Evolutionary conservation across 2,329 filamentous ascomycete species (phyloP).

Genomic region (Cryphonectria parasitica): DNA sequence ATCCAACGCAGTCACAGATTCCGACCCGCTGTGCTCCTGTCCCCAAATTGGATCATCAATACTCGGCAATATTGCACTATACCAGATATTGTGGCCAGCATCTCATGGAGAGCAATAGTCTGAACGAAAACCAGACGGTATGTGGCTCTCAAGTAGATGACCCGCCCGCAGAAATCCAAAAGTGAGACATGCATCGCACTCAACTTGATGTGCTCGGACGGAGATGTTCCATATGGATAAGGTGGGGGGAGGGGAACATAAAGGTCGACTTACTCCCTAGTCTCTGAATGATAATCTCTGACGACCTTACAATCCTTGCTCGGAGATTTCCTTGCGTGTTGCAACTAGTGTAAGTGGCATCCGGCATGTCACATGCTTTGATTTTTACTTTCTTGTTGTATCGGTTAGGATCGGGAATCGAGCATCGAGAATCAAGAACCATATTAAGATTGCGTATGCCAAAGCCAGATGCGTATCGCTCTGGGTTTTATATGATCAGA

Average conservation of each 20-base stretch:
- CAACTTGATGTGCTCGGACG: neutral
- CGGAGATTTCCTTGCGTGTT: neutral
- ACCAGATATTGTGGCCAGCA: neutral
- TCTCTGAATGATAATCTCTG: neutral
- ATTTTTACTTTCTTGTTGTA: neutral
- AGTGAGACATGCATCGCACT: conserved; percentile 2
- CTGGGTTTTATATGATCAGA: conserved; percentile 10
- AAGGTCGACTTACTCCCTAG: neutral
- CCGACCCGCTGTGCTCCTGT: neutral
- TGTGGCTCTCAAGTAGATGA: neutral
- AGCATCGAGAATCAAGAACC: neutral
- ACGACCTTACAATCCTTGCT: neutral
- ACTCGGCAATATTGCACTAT: neutral
- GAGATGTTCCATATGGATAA: neutral
- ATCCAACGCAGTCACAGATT: neutral
- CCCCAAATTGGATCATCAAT: neutral
- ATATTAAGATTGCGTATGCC: neutral
- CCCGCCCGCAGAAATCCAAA: neutral
- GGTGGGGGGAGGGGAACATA: neutral
- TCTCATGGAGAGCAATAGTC: neutral
- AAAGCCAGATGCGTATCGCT: neutral
- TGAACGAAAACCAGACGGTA: neutral
- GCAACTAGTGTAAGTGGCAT: neutral
- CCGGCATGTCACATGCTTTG: neutral
- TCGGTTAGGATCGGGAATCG: neutral